These are phyloP conservation scores for Nicotiana benthamiana DNA, from an alignment of 257 asterid genomes.

Conservation along the genomic window DNA sequence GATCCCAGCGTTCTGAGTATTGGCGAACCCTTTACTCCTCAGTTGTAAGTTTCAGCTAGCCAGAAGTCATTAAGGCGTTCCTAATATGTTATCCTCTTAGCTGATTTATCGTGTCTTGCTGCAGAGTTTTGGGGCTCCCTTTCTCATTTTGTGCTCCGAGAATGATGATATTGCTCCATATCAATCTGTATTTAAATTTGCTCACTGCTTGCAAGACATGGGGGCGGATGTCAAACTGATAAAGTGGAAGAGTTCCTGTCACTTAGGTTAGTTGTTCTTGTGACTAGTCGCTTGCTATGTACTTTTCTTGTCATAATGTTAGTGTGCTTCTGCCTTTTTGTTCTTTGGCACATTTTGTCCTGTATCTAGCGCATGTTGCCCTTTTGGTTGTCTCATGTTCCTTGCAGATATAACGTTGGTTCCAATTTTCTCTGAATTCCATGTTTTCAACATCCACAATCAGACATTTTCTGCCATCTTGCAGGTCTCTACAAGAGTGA, in stretches of 20 bases:
- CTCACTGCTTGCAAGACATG: conserved; percentile 47
- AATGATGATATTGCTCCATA: conserved; percentile 55
- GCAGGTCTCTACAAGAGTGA: conserved; percentile 50
- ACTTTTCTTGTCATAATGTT: background rate
- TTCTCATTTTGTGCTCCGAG: conserved; percentile 63
- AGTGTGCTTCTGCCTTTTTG: background rate
- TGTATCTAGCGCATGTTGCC: background rate
- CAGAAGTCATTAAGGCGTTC: background rate
- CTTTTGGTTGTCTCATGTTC: background rate
- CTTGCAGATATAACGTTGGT: background rate
- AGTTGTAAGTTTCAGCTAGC: conserved; percentile 45
- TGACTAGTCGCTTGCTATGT: background rate
- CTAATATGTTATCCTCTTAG: background rate
- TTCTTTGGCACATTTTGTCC: background rate
- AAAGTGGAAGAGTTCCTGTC: conserved; percentile 34
- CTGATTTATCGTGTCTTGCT: conserved; percentile 8
- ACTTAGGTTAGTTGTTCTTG: conserved; percentile 38
- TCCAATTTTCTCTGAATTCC: background rate
- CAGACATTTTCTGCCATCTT: background rate
- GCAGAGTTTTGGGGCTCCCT: conserved; percentile 69
- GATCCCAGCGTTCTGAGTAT: conserved; percentile 64
- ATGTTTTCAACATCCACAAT: background rate
- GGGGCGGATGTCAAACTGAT: conserved; percentile 62
- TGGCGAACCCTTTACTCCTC: conserved; percentile 79
- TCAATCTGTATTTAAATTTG: conserved; percentile 46